Percentiles rank a stretch among this genome's conserved stretches.
These are phyloP conservation scores for Angophora floribunda DNA, from an alignment of 345 rosid genomes.

Conservation along the genomic window DNA sequence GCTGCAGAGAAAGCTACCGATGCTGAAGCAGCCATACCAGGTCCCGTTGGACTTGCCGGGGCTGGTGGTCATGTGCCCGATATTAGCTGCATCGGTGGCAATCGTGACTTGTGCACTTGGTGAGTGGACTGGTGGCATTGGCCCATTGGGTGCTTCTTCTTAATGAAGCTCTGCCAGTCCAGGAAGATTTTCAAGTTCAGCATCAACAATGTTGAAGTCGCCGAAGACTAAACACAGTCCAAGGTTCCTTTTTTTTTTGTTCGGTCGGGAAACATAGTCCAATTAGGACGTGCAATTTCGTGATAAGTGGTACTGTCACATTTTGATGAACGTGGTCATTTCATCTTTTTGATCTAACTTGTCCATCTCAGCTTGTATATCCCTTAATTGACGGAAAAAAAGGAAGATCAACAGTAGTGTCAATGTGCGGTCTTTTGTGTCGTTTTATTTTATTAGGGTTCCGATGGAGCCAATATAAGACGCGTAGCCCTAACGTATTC, in stretches of 20 bases:
- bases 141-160: conserved; percentile 30
- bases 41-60: conserved; percentile 26
- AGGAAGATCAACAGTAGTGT: neutral
- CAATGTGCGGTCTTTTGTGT: neutral
- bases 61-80: conserved; percentile 33
- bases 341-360: no score
- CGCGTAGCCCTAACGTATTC: neutral
- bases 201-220: neutral
- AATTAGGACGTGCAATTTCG: neutral
- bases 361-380: neutral
- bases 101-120: conserved; percentile 27
- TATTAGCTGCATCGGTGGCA: conserved; percentile 26
- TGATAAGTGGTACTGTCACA: neutral
- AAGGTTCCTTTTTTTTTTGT: neutral
- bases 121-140: conserved; percentile 30
- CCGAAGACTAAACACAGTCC: neutral
- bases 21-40: conserved; percentile 20
- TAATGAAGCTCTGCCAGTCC: conserved; percentile 25
- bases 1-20: conserved; percentile 28
- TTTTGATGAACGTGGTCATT: neutral
- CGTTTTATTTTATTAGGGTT: neutral
- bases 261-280: neutral
- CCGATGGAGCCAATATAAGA: neutral
- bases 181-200: conserved; percentile 4
- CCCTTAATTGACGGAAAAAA: neutral